phyloP scores from a whole-genome alignment of 169 alveolate genomes.

The Plasmodium sp. region DNA sequence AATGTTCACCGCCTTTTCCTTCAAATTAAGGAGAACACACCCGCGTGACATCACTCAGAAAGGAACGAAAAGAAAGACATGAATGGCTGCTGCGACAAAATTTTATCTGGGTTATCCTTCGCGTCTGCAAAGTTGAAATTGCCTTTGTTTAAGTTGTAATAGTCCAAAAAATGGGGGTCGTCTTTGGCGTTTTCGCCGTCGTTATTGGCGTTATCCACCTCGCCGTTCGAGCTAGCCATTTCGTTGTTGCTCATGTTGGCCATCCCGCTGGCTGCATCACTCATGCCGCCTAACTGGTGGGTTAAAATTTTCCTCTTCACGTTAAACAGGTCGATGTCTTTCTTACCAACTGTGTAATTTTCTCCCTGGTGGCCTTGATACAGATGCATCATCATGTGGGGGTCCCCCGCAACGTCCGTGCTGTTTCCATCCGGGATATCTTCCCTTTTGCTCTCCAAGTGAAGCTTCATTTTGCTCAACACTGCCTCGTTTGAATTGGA shows the following conservation, averaged over 20 bases:
- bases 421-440: neutral
- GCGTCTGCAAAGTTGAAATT: neutral
- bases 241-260: neutral
- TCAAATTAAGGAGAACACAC: neutral
- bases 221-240: neutral
- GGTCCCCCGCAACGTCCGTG: neutral
- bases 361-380: neutral
- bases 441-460: conserved; percentile 12
- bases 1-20: neutral
- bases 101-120: conserved; percentile 23
- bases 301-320: neutral
- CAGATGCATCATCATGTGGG: neutral
- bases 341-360: neutral
- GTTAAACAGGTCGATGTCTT: conserved; percentile 5
- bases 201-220: neutral
- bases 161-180: conserved; percentile 38
- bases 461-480: neutral
- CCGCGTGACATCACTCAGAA: neutral
- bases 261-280: neutral
- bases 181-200: neutral
- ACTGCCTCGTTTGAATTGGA: neutral
- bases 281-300: neutral
- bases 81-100: conserved; percentile 45
- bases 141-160: conserved; percentile 26
- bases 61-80: conserved; percentile 51